These are phyloP conservation scores for Ogataea paraovalis DNA, from an alignment of 805 yeast genomes.

Conservation along the genomic window DNA sequence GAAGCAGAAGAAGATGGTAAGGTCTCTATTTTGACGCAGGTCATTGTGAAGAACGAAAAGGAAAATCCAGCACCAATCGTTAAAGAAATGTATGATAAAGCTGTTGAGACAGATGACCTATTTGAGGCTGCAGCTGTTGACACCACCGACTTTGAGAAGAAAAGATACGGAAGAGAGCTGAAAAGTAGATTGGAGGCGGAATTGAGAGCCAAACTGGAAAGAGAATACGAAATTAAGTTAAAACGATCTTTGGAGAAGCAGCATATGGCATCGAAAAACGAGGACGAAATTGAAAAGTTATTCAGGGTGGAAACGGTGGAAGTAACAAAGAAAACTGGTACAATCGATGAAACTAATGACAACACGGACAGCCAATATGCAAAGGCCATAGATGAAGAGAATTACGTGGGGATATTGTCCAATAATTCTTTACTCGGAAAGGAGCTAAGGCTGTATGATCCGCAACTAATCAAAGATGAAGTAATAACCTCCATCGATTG, in stretches of 20 bases:
- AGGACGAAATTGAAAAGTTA: neutral
- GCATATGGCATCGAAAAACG: neutral
- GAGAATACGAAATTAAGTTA: conserved; percentile 3
- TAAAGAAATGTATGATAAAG: conserved; percentile 13
- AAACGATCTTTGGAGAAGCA: neutral
- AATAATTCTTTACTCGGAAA: conserved; percentile 3
- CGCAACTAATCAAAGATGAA: conserved; percentile 6
- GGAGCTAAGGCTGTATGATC: conserved; percentile 3
- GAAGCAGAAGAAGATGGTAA: neutral
- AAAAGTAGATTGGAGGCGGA: conserved; percentile 2
- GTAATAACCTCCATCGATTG: conserved; percentile 27
- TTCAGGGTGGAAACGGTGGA: neutral
- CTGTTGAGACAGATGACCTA: conserved; percentile 17
- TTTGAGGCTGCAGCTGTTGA: conserved; percentile 7
- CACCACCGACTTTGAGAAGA: conserved; percentile 7
- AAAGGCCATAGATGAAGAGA: conserved; percentile 1
- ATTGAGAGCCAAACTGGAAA: conserved; percentile 6
- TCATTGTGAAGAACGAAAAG: neutral
- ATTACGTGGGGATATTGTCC: neutral
- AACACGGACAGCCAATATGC: conserved; percentile 27
- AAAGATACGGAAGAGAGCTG: conserved; percentile 7
- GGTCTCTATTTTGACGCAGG: neutral
- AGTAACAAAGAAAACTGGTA: neutral
- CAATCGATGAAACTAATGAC: conserved; percentile 17
- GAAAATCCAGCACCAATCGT: neutral